These are phyloP conservation scores for Rauvolfia tetraphylla DNA, from an alignment of 257 asterid species.

Conservation along the genomic window DNA sequence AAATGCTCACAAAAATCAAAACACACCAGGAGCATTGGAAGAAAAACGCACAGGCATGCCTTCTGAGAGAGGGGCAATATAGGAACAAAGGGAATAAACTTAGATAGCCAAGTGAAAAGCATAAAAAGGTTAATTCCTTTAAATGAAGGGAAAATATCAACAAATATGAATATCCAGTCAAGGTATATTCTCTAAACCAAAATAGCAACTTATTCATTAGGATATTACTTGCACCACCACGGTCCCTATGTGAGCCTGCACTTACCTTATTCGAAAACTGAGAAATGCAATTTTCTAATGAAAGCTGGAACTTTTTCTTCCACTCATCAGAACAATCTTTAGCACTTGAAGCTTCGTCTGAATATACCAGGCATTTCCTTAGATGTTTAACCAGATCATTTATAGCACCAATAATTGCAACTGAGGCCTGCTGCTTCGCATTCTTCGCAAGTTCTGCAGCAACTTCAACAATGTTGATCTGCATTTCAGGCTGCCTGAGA, in stretches of 20 bases:
- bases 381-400: slow-evolving; percentile 42
- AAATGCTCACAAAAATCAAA: not conserved
- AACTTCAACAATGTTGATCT: slow-evolving; percentile 32
- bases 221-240: not conserved
- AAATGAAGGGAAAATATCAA: not conserved
- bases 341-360: slow-evolving; percentile 31
- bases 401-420: slow-evolving; percentile 34
- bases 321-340: slow-evolving; percentile 21
- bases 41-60: not conserved
- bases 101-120: not conserved
- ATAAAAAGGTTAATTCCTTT: not conserved
- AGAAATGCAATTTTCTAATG: slow-evolving; percentile 42
- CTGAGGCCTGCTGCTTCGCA: slow-evolving; percentile 36
- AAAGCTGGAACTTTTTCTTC: slow-evolving; percentile 33
- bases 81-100: not conserved
- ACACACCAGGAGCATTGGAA: not conserved
- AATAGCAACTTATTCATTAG: not conserved
- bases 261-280: slow-evolving; percentile 42
- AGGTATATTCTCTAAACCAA: not conserved
- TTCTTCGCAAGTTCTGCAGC: slow-evolving; percentile 31
- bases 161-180: not conserved
- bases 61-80: not conserved
- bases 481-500: slow-evolving; percentile 33
- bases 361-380: slow-evolving; percentile 31
- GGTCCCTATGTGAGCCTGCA: slow-evolving; percentile 10